phyloP scores from a whole-genome alignment of 2,329 filamentous ascomycete species.

The Diplodia seriata region DNA sequence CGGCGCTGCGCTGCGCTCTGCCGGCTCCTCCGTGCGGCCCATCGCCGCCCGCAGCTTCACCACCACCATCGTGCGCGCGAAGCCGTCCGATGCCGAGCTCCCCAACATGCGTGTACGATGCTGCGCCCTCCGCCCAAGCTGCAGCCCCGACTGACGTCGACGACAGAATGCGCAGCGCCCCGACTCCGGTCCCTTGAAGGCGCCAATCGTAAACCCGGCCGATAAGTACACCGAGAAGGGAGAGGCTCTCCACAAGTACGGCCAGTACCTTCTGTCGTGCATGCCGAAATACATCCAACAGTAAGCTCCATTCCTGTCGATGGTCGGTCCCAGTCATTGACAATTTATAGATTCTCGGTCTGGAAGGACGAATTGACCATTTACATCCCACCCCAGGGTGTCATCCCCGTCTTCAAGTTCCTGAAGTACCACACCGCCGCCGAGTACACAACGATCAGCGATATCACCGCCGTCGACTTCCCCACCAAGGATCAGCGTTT shows the following conservation, averaged over 20 bases:
- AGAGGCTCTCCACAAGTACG: conserved; percentile 89
- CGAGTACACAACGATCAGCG: conserved; percentile 92
- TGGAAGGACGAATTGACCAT: conserved; percentile 99
- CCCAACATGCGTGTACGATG: conserved; percentile 55
- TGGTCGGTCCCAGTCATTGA: conserved; percentile 16
- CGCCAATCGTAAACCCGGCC: conserved; percentile 84
- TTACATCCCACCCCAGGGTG: conserved; percentile 85
- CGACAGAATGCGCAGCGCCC: conserved; percentile 53
- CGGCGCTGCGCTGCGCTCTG: conserved; percentile 46
- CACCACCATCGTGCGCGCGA: conserved; percentile 50
- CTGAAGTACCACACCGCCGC: conserved; percentile 97
- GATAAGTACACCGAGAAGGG: conserved; percentile 91
- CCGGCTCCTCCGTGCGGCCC: conserved; percentile 41
- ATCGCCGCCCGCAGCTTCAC: conserved; percentile 52
- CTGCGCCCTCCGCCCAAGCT: no score
- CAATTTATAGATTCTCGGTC: conserved; percentile 76
- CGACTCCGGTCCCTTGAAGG: conserved; percentile 66
- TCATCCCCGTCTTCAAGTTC: conserved; percentile 92
- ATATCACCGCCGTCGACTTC: conserved; percentile 94
- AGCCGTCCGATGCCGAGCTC: conserved; percentile 53
- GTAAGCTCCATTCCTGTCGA: conserved; percentile 40
- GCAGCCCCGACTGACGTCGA: conserved; percentile 37
- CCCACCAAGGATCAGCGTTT: conserved; percentile 95
- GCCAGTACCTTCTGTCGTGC: conserved; percentile 94
- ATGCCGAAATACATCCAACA: conserved; percentile 98